Evolutionary conservation across 2,329 filamentous ascomycete species (phyloP).

Genomic region (Anisogramma anomala): DNA sequence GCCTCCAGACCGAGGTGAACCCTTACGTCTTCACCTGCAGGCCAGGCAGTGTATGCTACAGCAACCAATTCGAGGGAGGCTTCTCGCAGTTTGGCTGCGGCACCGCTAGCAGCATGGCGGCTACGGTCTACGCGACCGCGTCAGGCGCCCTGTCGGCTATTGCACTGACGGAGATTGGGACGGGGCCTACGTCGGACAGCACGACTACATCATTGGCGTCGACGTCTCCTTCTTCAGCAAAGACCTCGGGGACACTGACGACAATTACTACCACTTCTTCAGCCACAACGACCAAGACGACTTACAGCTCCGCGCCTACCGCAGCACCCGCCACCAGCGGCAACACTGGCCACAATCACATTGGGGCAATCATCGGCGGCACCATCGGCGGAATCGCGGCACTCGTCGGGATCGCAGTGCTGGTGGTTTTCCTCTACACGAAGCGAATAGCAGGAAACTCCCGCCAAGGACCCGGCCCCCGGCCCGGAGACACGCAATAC

Average conservation of each 20-base stretch:
- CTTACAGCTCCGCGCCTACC: slow-evolving; percentile 12
- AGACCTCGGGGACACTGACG: not conserved
- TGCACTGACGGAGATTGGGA: slow-evolving; percentile 29
- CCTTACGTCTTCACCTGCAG: slow-evolving; percentile 46
- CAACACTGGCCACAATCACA: slow-evolving; percentile 20
- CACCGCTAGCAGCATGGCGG: slow-evolving; percentile 34
- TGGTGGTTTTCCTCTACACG: slow-evolving; percentile 33
- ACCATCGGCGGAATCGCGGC: slow-evolving; percentile 40
- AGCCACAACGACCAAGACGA: not conserved
- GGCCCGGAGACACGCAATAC: slow-evolving; percentile 26
- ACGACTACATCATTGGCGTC: slow-evolving; percentile 13
- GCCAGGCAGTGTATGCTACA: slow-evolving; percentile 42
- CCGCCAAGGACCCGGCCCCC: slow-evolving; percentile 31
- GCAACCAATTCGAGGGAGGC: slow-evolving; percentile 42
- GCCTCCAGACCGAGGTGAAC: slow-evolving; percentile 38
- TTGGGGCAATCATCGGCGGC: slow-evolving; percentile 43
- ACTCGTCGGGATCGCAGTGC: slow-evolving; percentile 29
- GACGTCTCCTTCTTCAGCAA: not conserved
- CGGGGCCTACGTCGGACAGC: slow-evolving; percentile 17
- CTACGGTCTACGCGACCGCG: slow-evolving; percentile 36
- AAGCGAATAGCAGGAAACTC: slow-evolving; percentile 29
- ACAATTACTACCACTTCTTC: slow-evolving; percentile 13
- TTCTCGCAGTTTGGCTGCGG: slow-evolving; percentile 48
- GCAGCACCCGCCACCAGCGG: slow-evolving; percentile 13
- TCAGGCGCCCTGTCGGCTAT: slow-evolving; percentile 29